Evolutionary conservation across 2,329 filamentous ascomycete species (phyloP), one percentile per base, ranked within the genome.

Genomic region (Graphilbum sp.): DNA sequence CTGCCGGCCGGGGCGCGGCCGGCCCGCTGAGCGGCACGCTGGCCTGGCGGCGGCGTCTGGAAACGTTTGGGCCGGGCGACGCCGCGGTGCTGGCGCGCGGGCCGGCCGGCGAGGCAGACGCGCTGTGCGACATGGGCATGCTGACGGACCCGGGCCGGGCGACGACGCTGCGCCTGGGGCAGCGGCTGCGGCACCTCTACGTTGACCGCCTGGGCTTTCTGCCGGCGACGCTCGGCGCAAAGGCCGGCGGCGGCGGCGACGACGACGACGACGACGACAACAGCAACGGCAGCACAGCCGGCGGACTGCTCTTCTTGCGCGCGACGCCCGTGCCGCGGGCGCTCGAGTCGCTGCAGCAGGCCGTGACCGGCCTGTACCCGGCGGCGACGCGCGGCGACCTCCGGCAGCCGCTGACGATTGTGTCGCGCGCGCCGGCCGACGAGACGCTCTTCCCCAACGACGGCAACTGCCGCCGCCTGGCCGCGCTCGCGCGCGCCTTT

Each of bases 381-480:
- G 51, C 55, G 21, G 51, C 60, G 10, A 63, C 66, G 39, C 53
- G 51, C 9, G 46, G n/a, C n/a, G n/a, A n/a, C 59, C 11, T 13
- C 25, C 16, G 15, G 15, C 23, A 36, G 16, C 21, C 32, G 0
- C 71, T 78, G 0, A 75, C 75, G 6, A 79, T 86, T 45, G 59
- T 85, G 36, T 69, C 68, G 10, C 68, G 81, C 30, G 62, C 70
- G 4, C 65, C 70, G 5, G 66, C 65, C 33, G 79, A 87, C 49
- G 83, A 90, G 61, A 88, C 80, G 0, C 66, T 88, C 1, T 85
- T 79, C 53, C 83, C 83, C 17, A 90, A 88, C 54, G 80, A 85
- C 47, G 63, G 66, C 42, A 76, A 72, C 50, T 90, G 83, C 54
- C 69, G 73, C 34, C 71, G 83, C 21, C 83, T 87, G 53, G 72